These are phyloP conservation scores for Dittrichia graveolens DNA, from an alignment of 129 eudicot species.

Conservation along the genomic window DNA sequence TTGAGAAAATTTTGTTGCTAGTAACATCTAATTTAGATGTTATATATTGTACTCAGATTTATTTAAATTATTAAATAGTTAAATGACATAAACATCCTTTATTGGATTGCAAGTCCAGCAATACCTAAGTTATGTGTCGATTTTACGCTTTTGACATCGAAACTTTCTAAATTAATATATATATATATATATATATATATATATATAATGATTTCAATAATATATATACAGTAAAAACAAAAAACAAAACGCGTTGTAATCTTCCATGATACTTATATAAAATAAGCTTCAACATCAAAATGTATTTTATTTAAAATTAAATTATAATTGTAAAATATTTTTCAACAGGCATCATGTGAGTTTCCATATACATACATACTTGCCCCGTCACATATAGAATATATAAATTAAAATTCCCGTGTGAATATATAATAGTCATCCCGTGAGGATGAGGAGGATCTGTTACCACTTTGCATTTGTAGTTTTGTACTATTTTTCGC, in stretches of 20 bases:
- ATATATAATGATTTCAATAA: background rate
- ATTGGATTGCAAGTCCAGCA: too few species aligned
- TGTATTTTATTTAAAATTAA: background rate
- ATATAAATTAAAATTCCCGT: slow-evolving; percentile 19
- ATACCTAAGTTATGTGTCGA: too few species aligned
- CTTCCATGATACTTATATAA: slow-evolving; percentile 22
- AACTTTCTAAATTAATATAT: background rate
- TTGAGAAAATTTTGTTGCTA: too few species aligned
- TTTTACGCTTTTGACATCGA: too few species aligned
- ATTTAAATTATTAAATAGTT: too few species aligned
- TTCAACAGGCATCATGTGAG: slow-evolving; percentile 8
- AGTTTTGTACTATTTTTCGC: slow-evolving; percentile 1
- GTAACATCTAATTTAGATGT: too few species aligned
- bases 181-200: too few species aligned
- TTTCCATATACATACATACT: background rate
- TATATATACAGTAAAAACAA: background rate
- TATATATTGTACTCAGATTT: too few species aligned
- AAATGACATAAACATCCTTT: too few species aligned
- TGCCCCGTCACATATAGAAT: slow-evolving; percentile 17
- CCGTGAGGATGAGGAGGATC: slow-evolving; percentile 29
- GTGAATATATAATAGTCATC: background rate
- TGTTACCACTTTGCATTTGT: slow-evolving; percentile 31
- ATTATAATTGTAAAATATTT: background rate
- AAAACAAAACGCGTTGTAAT: background rate
- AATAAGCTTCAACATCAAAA: background rate